phyloP scores from a whole-genome alignment of 2,329 filamentous ascomycete species.

The Neospermospora avenae region DNA sequence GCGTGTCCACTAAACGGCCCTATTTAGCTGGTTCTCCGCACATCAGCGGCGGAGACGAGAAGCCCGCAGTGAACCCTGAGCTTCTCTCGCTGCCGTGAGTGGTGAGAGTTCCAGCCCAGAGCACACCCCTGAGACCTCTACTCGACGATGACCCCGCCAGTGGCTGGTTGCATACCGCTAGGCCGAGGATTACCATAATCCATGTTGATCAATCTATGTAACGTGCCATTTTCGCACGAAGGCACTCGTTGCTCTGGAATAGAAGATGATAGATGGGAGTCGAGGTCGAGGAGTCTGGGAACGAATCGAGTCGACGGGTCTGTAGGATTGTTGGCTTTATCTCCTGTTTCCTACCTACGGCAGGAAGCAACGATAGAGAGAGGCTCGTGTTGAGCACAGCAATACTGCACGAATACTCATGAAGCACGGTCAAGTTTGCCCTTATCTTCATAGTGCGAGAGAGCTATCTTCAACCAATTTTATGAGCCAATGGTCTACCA shows the following conservation, averaged over 20 bases:
- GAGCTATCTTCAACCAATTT: no score
- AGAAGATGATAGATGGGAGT: no score
- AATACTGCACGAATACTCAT: background rate
- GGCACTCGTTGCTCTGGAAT: background rate
- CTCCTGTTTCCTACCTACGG: background rate
- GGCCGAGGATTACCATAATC: background rate
- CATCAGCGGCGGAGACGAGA: conserved; percentile 1
- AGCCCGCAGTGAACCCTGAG: conserved; percentile 5
- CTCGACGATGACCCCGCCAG: conserved; percentile 4
- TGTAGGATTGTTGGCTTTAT: background rate
- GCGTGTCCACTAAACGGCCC: conserved; percentile 1
- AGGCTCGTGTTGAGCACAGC: background rate
- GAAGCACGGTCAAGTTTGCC: background rate
- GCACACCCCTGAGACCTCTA: background rate
- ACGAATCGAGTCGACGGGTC: background rate
- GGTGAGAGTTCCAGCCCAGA: conserved; percentile 5
- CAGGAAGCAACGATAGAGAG: background rate
- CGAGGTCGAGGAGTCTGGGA: no score
- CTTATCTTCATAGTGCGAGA: background rate
- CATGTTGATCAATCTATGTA: conserved; percentile 25
- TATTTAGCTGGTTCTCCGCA: conserved; percentile 12
- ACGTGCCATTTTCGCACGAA: conserved; percentile 23
- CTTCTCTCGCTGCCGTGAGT: background rate
- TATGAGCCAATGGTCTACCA: no score
- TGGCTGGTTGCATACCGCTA: conserved; percentile 23